Conservation (phyloP, 495 filamentous ascomycete genomes). For the Hyaloscypha hepaticicola region DNA sequence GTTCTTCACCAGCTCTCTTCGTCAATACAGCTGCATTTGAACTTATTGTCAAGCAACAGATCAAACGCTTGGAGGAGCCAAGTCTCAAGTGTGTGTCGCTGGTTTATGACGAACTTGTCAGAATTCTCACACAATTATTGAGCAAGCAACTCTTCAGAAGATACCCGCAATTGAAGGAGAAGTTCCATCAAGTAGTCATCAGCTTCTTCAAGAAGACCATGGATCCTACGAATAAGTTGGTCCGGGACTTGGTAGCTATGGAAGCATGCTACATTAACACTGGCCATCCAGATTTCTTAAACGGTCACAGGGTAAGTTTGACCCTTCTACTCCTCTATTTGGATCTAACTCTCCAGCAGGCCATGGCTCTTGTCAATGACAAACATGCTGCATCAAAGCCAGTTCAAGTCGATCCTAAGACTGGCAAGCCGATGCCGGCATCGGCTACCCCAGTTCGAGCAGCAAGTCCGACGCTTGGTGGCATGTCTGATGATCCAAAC, state of each 20-base stretch:
- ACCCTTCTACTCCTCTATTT: constrained; percentile 28
- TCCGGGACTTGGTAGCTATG: constrained; percentile 90
- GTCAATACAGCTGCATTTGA: constrained; percentile 98
- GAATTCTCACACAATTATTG: constrained; percentile 88
- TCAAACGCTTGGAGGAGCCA: constrained; percentile 93
- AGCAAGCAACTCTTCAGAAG: constrained; percentile 86
- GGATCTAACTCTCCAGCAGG: constrained; percentile 44
- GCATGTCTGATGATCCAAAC: constrained; percentile 52
- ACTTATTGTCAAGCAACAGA: constrained; percentile 97
- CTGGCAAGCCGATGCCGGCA: constrained; percentile 82
- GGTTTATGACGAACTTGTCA: constrained; percentile 96
- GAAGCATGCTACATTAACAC: constrained; percentile 98
- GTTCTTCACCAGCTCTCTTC: constrained; percentile 94
- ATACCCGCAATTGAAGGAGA: constrained; percentile 93
- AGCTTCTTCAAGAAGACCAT: constrained; percentile 96
- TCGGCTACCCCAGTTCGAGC: constrained; percentile 60
- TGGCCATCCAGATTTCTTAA: constrained; percentile 96
- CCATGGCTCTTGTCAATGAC: constrained; percentile 97
- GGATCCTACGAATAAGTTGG: constrained; percentile 96
- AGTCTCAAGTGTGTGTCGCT: constrained; percentile 95
- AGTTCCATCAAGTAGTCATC: constrained; percentile 93
- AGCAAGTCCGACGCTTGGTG: constrained; percentile 63
- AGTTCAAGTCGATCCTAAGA: constrained; percentile 98
- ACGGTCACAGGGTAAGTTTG: constrained; percentile 73
- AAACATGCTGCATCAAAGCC: constrained; percentile 76